These are phyloP conservation scores for Zygosaccharomyces pseudobailii DNA, from an alignment of 1,139 yeast genomes.

Conservation along the genomic window DNA sequence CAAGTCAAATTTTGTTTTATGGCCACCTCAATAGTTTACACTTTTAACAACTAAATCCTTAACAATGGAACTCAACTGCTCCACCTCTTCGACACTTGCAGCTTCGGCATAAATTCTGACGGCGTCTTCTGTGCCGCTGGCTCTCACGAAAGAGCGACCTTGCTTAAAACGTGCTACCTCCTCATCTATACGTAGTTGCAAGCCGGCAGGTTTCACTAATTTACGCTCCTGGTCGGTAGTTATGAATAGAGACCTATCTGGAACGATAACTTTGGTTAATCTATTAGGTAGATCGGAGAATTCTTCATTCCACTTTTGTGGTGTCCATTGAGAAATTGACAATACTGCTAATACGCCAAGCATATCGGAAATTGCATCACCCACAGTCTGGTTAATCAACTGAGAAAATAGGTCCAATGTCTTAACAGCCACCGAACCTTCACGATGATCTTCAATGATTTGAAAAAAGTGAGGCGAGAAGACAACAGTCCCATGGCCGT, in stretches of 20 bases:
- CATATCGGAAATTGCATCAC: conserved; percentile 92
- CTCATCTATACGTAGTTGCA: conserved; percentile 69
- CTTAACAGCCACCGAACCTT: conserved; percentile 43
- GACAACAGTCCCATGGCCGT: conserved; percentile 97
- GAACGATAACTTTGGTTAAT: conserved; percentile 73
- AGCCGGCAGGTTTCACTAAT: conserved; percentile 67
- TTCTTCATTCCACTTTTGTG: conserved; percentile 68
- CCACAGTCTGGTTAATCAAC: conserved; percentile 91
- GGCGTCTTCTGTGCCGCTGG: conserved; percentile 97
- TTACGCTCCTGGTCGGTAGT: conserved; percentile 91
- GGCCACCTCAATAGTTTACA: background rate
- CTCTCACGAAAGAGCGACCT: conserved; percentile 91
- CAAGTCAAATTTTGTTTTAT: too few species aligned
- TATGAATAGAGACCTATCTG: conserved; percentile 70
- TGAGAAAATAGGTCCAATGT: conserved; percentile 55
- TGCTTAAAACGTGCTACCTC: conserved; percentile 51
- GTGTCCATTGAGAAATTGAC: conserved; percentile 50
- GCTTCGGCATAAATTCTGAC: conserved; percentile 96
- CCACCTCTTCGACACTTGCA: conserved; percentile 47
- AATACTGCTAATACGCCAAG: conserved; percentile 68
- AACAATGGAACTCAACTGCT: conserved; percentile 50
- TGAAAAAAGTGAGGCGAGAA: conserved; percentile 59
- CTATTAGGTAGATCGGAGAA: conserved; percentile 86
- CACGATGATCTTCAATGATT: conserved; percentile 31
- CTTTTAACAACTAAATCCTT: conserved; percentile 38